Conservation (phyloP, 1,284 basidiomycete species). For the Agroathelia rolfsii region DNA sequence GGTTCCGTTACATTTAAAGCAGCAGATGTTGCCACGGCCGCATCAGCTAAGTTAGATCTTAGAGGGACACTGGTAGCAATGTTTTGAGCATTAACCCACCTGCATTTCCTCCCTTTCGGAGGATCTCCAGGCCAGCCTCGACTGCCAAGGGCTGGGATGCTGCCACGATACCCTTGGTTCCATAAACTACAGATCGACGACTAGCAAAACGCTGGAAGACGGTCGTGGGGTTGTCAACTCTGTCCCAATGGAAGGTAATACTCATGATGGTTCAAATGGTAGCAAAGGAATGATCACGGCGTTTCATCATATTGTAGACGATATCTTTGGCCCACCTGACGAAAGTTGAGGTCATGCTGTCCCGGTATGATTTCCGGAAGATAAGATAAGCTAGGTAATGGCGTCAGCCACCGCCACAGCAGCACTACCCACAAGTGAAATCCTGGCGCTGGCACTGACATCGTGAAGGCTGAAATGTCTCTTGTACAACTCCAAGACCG, state of each 20-base stretch:
- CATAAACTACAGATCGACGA: conserved; percentile 69
- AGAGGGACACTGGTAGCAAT: conserved; percentile 4
- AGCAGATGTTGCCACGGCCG: conserved; percentile 74
- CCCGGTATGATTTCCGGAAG: too few species aligned
- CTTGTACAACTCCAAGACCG: conserved; percentile 30
- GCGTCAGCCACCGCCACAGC: too few species aligned
- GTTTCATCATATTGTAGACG: too few species aligned
- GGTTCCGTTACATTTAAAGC: conserved; percentile 87
- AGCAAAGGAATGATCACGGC: too few species aligned
- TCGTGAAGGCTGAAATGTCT: conserved; percentile 26
- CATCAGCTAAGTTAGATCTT: conserved; percentile 39
- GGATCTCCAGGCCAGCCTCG: conserved; percentile 81
- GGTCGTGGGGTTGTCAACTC: conserved; percentile 51
- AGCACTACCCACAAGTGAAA: too few species aligned
- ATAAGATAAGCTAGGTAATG: too few species aligned
- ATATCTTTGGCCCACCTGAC: too few species aligned
- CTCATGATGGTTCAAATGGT: conserved; percentile 23
- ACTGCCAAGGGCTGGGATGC: conserved; percentile 88
- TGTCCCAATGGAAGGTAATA: conserved; percentile 56
- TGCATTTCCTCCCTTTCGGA: conserved; percentile 87
- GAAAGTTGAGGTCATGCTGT: too few species aligned
- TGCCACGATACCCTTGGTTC: conserved; percentile 81
- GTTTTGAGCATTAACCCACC: conserved; percentile 29
- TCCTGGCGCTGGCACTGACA: too few species aligned
- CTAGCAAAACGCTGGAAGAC: conserved; percentile 56